Base-by-base conservation (phyloP, 1,284 basidiomycete species). In the Earliella scabrosa region DNA sequence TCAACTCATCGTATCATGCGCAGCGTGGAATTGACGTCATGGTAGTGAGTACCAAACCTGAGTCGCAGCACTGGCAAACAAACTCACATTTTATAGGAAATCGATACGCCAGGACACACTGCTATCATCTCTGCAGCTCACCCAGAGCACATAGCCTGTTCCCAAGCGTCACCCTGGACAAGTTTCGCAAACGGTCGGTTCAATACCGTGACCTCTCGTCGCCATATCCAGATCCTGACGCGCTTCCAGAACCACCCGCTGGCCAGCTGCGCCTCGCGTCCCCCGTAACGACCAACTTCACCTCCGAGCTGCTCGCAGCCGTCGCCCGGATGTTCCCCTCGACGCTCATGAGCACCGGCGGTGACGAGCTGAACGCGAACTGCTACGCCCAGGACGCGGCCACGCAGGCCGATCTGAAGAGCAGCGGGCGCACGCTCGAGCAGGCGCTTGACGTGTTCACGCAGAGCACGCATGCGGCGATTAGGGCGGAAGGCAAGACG, bases 71-170 rank as follows among this genome's bases (percentile, higher is more conserved):
- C n/a, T 2, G 2, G 9, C 9, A 13, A 39, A n/a, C 24, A 32
- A 3, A 18, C 23, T 31, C 5, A 47, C 20, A 18, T 18, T 4
- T 18, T 32, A 11, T 31, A 69, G 68, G 82, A 83, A 66, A 77
- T 86, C 46, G 85, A 87, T 71, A 92, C 88, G 0, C 92, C 92
- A 1, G 92, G 91, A 16, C 92, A 95, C 69, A 93, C 90, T 3
- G 76, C 87, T 3, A 74, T 79, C 45, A 87, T 95, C 44, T 78
- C 78, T 2, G 72, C 81, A 24, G 72, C 88, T 0, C 81, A 86
- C 66, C 89, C 90, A 0, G 87, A 92, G 39, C 78, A 87, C 60
- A 73, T 95, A 35, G 90, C 90, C 1, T 95, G 93, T 67, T 74
- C 79, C 5, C 76, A 85, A 56, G 74, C 78, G 1, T 71, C 75